Conservation (phyloP, 2,329 filamentous ascomycete species). For the Penicillium sp. region DNA sequence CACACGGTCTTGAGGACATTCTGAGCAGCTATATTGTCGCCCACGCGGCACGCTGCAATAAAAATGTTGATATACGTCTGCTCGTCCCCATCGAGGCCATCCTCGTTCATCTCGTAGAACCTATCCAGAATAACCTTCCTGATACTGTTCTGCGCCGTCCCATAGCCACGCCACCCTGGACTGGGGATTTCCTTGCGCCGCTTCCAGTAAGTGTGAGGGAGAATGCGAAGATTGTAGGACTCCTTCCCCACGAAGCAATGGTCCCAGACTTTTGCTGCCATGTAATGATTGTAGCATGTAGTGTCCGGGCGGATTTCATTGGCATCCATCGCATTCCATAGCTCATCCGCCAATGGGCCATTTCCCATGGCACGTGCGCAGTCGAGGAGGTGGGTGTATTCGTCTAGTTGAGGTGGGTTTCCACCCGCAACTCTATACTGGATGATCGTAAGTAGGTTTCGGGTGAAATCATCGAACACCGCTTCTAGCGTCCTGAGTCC, state of each 20-base stretch:
- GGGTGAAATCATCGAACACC: constrained; percentile 41
- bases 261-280: constrained; percentile 51
- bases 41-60: constrained; percentile 52
- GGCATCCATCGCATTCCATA: constrained; percentile 42
- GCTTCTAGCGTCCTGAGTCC: constrained; percentile 36
- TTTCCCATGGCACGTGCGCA: constrained; percentile 50
- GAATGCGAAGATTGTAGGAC: constrained; percentile 40
- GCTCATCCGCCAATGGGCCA: constrained; percentile 39
- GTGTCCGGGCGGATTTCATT: constrained; percentile 44
- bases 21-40: constrained; percentile 47
- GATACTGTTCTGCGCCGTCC: constrained; percentile 32
- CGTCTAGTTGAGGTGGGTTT: constrained; percentile 41
- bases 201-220: constrained; percentile 31
- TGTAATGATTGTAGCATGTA: constrained; percentile 54
- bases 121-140: constrained; percentile 36
- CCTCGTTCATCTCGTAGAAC: constrained; percentile 49
- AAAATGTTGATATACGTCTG: constrained; percentile 54
- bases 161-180: constrained; percentile 31
- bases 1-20: constrained; percentile 52
- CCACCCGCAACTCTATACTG: constrained; percentile 37
- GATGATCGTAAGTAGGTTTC: constrained; percentile 39
- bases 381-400: constrained; percentile 53
- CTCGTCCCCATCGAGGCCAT: constrained; percentile 47
- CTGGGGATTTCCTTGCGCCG: constrained; percentile 20
- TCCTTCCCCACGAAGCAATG: constrained; percentile 39